These are phyloP conservation scores for Maudiozyma serrabonitensis DNA, from an alignment of 805 yeast species.

Conservation along the genomic window DNA sequence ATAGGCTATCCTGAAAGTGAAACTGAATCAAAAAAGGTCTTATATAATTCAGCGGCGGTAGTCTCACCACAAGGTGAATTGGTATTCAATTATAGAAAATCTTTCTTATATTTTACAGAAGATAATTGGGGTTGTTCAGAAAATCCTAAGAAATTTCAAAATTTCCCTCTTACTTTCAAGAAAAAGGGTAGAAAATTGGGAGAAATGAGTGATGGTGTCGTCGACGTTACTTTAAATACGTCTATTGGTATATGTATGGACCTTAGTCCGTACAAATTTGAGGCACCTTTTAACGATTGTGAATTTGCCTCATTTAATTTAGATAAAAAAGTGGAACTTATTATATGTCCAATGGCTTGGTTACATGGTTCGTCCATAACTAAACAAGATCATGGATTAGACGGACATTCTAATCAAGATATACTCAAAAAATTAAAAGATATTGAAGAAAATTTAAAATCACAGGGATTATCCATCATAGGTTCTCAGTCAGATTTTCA, in stretches of 20 bases:
- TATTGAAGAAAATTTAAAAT: slow-evolving; percentile 8
- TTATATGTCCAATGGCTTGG: slow-evolving; percentile 87
- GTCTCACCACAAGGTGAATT: slow-evolving; percentile 49
- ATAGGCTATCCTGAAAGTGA: slow-evolving; percentile 72
- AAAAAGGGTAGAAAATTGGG: not conserved
- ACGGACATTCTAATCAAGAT: slow-evolving; percentile 8
- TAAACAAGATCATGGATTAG: slow-evolving; percentile 5
- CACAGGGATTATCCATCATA: slow-evolving; percentile 11
- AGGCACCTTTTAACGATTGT: slow-evolving; percentile 64
- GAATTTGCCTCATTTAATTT: slow-evolving; percentile 58
- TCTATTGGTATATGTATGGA: slow-evolving; percentile 92
- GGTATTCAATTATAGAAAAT: slow-evolving; percentile 61
- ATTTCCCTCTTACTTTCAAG: slow-evolving; percentile 35
- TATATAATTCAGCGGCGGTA: slow-evolving; percentile 66
- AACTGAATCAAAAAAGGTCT: slow-evolving; percentile 11
- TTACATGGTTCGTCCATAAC: slow-evolving; percentile 40
- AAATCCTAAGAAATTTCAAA: slow-evolving; percentile 50
- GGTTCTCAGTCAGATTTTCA: slow-evolving; percentile 24
- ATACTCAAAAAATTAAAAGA: slow-evolving; percentile 1
- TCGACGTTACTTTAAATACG: slow-evolving; percentile 31
- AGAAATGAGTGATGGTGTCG: not conserved
- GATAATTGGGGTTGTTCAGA: slow-evolving; percentile 71
- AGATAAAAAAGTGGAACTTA: slow-evolving; percentile 39
- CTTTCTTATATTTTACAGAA: slow-evolving; percentile 70
- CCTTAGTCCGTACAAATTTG: slow-evolving; percentile 74